Evolutionary conservation across 1,284 basidiomycete species (phyloP), one percentile per base, ranked within the genome.

Genomic region (Coriolopsis trogii): DNA sequence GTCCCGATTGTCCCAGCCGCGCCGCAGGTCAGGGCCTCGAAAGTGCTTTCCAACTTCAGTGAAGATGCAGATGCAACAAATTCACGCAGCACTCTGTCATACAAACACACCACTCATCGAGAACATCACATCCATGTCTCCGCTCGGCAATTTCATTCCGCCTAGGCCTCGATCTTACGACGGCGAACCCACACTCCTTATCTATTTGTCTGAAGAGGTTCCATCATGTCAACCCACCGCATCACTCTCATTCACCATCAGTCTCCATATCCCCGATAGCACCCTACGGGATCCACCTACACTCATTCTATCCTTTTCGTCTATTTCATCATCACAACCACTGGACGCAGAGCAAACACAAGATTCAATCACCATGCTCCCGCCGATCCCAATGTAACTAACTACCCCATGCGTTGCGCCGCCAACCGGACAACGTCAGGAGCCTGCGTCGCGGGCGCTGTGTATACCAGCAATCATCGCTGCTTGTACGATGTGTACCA

Each of bases 1-100:
- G 74, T 74, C 40, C 51, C 53, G 38, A 34, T 51, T n/a, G 46
- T 46, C 8, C 59, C 62, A n/a, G n/a, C n/a, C n/a, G n/a, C 2
- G 63, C 62, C 12, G 63, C 59, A 18, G 67, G 66, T 21, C 53
- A 53, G 34, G 68, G 69, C 16, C 69, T 85, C 36, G 83, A 73
- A 8, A 84, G 82, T 61, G 84, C 84, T 16, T 85, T 87, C 67
- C 80, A 85, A 63, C 65, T 85, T 67, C 69, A 72, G 45, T 85
- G 66, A 71, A 45, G 23, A 18, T 45, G 16, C 38, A 4, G n/a
- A 20, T 36, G 33, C 1, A 18, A 4, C 33, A 18, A 4, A 6
- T 18, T n/a, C n/a, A 8, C 33, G 16, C 15, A 8, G 9, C 31
- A 34, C 31, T 15, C 31, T 30, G 31, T 18, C 18, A 2, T 34